Evolutionary conservation across 345 rosid species (phyloP).

Genomic region (Corchorus olitorius): DNA sequence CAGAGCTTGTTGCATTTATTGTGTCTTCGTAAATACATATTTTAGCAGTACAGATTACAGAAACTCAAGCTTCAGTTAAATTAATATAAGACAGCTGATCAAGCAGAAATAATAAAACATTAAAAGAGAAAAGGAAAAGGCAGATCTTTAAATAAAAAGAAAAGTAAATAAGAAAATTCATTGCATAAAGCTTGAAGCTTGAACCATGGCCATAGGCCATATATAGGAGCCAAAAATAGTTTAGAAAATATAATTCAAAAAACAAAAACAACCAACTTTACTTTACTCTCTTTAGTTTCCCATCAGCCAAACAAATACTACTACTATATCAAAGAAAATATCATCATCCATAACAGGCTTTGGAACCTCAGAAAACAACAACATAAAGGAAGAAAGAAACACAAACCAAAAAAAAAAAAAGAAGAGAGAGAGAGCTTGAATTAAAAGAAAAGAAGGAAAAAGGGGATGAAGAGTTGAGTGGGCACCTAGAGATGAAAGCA

Average conservation of each 20-base stretch:
- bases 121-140: neutral
- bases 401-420: too few relatives aligned
- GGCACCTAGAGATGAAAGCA: conserved; percentile 47
- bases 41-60: neutral
- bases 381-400: neutral
- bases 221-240: too few relatives aligned
- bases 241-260: neutral
- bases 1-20: neutral
- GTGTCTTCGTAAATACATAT: neutral
- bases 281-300: too few relatives aligned
- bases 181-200: neutral
- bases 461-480: neutral
- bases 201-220: too few relatives aligned
- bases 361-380: neutral
- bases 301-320: too few relatives aligned
- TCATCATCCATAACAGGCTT: too few relatives aligned
- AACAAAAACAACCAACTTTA: too few relatives aligned
- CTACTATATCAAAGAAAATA: too few relatives aligned
- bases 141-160: neutral
- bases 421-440: neutral
- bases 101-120: neutral
- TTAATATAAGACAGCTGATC: neutral
- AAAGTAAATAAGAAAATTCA: neutral
- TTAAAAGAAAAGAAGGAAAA: neutral
- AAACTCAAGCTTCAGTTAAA: neutral